Evolutionary conservation across 225 moss, liverwort and hornwort species (phyloP), one percentile per base, ranked within the genome.

Genomic region (Lunularia cruciata): DNA sequence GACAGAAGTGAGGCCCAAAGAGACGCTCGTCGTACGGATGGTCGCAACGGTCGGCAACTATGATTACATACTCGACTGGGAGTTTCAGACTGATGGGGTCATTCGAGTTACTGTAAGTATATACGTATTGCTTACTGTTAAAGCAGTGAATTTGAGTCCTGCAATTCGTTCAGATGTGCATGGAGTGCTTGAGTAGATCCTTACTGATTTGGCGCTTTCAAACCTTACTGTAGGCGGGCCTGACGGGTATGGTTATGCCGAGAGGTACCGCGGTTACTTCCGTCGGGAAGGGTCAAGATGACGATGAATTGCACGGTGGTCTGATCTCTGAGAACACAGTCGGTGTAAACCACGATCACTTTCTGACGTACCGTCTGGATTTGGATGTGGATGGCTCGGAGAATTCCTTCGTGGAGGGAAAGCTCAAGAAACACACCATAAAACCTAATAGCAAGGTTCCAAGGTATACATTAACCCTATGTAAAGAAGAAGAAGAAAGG

Each of bases 41-140:
- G 84, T 84, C 30, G n/a, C 82, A 10, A 72, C 86, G 0, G 60
- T 83, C 15, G 88, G 83, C 48, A 90, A 90, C 47, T 90, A 83
- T 36, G 81, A 88, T 65, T 90, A 88, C 56, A 77, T 76, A 6
- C 34, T 90, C 3, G 83, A 88, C 65, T 90, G 84, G 80, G 90
- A 90, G 75, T 86, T 90, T 57, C 86, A 90, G 77, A 83, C 83
- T 3, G 87, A 90, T 39, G 90, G 88, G 1, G 69, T 86, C 26
- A 52, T 90, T 76, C 87, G 80, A 67, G 63, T 77, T 5, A 70
- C 80, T 82, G 87, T 90, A 64, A 68, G 27, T 57, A 12, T 9
- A 12, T 23, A 7, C 7, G 9, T 3, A 5, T 20, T 8, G 26
- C 43, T 26, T 9, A 20, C 9, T 7, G 35, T 36, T 1, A 8